Evolutionary conservation across 306 rosid genomes (phyloP), one percentile per base, ranked within the genome.

Genomic region (Inga oerstediana): DNA sequence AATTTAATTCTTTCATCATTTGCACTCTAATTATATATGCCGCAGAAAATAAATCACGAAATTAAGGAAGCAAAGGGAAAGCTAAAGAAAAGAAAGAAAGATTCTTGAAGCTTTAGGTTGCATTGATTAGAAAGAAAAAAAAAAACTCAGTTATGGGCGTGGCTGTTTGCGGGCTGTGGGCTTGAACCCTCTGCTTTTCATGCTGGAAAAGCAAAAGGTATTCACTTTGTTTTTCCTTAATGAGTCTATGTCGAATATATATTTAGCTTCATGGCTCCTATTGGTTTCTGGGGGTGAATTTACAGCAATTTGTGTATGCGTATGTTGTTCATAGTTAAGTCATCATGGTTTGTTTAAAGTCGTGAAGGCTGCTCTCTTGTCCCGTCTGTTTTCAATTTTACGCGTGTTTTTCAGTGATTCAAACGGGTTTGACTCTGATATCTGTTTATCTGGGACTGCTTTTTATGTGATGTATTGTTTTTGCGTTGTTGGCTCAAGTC

Each of bases 151-250:
- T 62, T 6, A 92, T 87, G 94, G 90, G 76, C 56, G 67, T 79
- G 79, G 76, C 83, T 87, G 88, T 59, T 83, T 62, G 44, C 83
- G 82, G 75, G 81, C 75, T 81, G 81, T 84, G 82, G 76, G 84
- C 82, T 84, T 78, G 67, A 44, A 69, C 75, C 72, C 78, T 84
- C 85, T 81, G 87, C 87, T 92, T 93, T 88, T 85, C 82, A 30
- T 77, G 77, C 83, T 82, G 78, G 85, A 81, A 81, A 88, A 76
- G 77, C 86, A 49, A 84, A 91, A 90, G 94, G 95, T 88, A 72
- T n/a, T 83, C 76, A 49, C 76, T 93, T 54, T 52, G 3, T 19
- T 17, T 54, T 6, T 54, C 5, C 13, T 48, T 48, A 54, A 48
- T 74, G 22, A 43, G 16, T 68, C 77, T 48, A 32, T 72, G 24